Conservation (phyloP, 208 protist genomes). For the Lotmaria passim region DNA sequence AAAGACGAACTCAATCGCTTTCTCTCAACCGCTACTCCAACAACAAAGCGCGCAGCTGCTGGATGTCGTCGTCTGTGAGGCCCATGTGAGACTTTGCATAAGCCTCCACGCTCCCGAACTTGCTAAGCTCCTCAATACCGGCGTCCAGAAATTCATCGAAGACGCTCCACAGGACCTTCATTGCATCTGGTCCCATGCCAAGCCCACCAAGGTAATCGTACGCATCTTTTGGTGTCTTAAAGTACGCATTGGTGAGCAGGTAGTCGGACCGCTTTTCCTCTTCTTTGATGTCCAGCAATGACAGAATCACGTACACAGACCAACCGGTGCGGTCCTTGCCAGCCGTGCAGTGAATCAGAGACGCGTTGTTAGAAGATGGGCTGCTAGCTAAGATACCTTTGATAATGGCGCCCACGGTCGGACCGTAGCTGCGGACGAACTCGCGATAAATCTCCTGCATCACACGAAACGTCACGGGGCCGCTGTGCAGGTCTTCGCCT, state of each 20-base stretch:
- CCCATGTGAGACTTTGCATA: slow-evolving; percentile 23
- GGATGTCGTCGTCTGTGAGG: slow-evolving; percentile 11
- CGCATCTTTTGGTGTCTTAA: slow-evolving; percentile 23
- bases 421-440: slow-evolving; percentile 17
- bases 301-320: slow-evolving; percentile 33
- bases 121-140: slow-evolving; percentile 13
- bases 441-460: slow-evolving; percentile 31
- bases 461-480: slow-evolving; percentile 18
- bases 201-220: slow-evolving; percentile 21
- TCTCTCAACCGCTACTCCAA: not conserved
- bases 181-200: slow-evolving; percentile 9
- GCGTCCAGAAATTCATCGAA: slow-evolving; percentile 15
- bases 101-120: slow-evolving; percentile 8
- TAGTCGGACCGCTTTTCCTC: slow-evolving; percentile 41
- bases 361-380: slow-evolving; percentile 26
- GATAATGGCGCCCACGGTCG: slow-evolving; percentile 31
- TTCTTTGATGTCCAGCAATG: slow-evolving; percentile 36
- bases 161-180: slow-evolving; percentile 15
- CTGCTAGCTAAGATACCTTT: slow-evolving; percentile 29
- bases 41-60: slow-evolving; percentile 4
- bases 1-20: too few relatives aligned
- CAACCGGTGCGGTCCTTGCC: slow-evolving; percentile 56
- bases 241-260: slow-evolving; percentile 45
- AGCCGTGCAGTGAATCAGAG: slow-evolving; percentile 55
- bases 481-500: slow-evolving; percentile 29